Conservation (phyloP, 371 early-diverging fungal species). For the Mortierella sp. region DNA sequence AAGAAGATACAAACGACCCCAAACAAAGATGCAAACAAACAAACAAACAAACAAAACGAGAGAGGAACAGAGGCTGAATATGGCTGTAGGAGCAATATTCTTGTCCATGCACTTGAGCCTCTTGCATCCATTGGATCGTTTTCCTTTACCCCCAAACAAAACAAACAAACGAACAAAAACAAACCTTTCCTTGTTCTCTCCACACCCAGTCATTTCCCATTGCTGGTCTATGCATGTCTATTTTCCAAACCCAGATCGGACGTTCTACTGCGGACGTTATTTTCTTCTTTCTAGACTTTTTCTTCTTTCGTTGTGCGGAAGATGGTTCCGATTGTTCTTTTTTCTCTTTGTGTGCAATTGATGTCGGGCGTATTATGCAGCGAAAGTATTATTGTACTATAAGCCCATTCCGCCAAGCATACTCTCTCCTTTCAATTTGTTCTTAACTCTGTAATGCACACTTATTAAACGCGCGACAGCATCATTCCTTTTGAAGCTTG, state of each 20-base stretch:
- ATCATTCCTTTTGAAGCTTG: too few relatives aligned
- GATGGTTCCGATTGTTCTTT: neutral
- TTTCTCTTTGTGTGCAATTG: neutral
- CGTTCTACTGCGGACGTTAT: too few relatives aligned
- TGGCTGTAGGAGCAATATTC: neutral
- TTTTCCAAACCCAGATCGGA: neutral
- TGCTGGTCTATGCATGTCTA: neutral
- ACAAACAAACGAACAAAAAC: neutral
- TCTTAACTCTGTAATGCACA: too few relatives aligned
- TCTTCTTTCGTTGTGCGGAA: too few relatives aligned
- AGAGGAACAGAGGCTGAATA: neutral
- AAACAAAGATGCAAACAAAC: neutral
- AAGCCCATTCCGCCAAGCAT: too few relatives aligned
- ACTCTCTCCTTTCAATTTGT: neutral
- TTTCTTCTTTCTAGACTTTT: too few relatives aligned
- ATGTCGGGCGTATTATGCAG: too few relatives aligned
- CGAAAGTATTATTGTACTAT: too few relatives aligned
- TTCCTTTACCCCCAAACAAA: neutral
- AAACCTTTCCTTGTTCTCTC: neutral
- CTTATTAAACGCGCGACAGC: too few relatives aligned
- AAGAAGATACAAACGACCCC: neutral
- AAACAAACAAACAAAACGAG: too few relatives aligned
- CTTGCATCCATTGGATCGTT: neutral
- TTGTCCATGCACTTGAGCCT: neutral
- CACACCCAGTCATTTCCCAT: neutral